Conservation (phyloP, 192 early-diverging fungal genomes). For the Linderina pennispora region DNA sequence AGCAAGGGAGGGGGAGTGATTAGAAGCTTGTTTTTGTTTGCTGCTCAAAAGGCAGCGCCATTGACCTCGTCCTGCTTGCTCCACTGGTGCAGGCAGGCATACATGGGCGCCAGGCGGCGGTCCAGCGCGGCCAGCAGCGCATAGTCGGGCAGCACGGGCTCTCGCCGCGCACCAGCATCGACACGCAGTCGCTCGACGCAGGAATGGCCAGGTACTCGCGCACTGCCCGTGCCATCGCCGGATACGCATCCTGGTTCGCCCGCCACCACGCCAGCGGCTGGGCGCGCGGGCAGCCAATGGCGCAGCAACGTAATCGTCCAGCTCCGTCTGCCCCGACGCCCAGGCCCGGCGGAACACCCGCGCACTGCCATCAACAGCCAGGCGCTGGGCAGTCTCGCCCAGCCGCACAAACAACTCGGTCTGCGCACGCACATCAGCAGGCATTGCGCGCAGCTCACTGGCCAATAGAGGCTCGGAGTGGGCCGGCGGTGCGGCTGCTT, state of each 20-base stretch:
- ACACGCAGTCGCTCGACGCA: slow-evolving; percentile 13
- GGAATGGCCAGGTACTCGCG: slow-evolving; percentile 39
- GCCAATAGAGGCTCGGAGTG: too few relatives aligned
- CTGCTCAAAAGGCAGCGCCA: too few relatives aligned
- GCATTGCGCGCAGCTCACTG: too few relatives aligned
- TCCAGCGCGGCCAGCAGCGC: slow-evolving; percentile 28
- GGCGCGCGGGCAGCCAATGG: slow-evolving; percentile 27
- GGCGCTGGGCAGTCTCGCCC: slow-evolving; percentile 15
- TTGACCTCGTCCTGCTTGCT: too few relatives aligned
- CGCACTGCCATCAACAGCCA: slow-evolving; percentile 25
- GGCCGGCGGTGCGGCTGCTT: too few relatives aligned
- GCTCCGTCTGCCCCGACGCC: slow-evolving; percentile 27
- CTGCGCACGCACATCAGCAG: slow-evolving; percentile 19
- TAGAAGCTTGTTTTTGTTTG: slow-evolving; percentile 1
- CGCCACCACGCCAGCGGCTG: slow-evolving; percentile 31
- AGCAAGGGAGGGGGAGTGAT: slow-evolving; percentile 1
- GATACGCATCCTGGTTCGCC: slow-evolving; percentile 23
- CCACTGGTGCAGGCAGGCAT: slow-evolving; percentile 38
- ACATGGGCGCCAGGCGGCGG: slow-evolving; percentile 19
- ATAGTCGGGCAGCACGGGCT: slow-evolving; percentile 19
- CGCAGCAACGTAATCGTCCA: slow-evolving; percentile 32
- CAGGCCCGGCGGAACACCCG: slow-evolving; percentile 31
- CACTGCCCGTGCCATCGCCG: slow-evolving; percentile 21
- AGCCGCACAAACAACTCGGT: slow-evolving; percentile 30
- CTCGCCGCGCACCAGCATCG: slow-evolving; percentile 9